Conservation (phyloP, 108 stramenopile species). For the Halocafeteria seosinensis region DNA sequence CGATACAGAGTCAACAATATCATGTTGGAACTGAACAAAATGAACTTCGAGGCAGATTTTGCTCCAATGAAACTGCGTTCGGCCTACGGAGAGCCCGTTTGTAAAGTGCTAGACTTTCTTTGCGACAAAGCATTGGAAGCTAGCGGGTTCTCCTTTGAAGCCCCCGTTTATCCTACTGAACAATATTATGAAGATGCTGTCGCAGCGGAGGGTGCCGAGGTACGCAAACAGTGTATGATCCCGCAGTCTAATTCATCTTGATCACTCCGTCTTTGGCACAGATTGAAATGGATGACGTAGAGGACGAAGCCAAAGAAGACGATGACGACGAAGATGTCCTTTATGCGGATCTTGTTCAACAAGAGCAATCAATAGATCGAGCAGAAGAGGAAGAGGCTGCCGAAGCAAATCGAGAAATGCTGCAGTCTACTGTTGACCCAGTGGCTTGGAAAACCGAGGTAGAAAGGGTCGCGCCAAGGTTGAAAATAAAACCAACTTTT, state of each 20-base stretch:
- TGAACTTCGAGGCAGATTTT: conserved; percentile 33
- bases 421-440: conserved; percentile 26
- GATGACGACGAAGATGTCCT: conserved; percentile 27
- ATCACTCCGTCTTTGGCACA: no score
- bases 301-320: conserved; percentile 20
- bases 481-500: not conserved
- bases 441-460: conserved; percentile 42
- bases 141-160: conserved; percentile 16
- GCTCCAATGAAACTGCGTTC: conserved; percentile 28
- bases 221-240: not conserved
- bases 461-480: conserved; percentile 36
- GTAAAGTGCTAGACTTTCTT: conserved; percentile 33
- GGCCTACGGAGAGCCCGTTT: conserved; percentile 34
- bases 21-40: conserved; percentile 29
- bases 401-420: conserved; percentile 17
- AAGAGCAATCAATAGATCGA: conserved; percentile 2
- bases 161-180: conserved; percentile 11
- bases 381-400: conserved; percentile 6
- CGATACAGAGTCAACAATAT: conserved; percentile 26
- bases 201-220: not conserved
- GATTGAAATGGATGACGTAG: not conserved
- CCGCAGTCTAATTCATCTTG: no score
- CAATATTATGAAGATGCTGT: not conserved
- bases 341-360: conserved; percentile 14
- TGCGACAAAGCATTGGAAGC: conserved; percentile 23